Percentiles rank a stretch among this genome's conserved stretches.
These are phyloP conservation scores for Ceriops tagal DNA, from an alignment of 345 rosid genomes.

Conservation along the genomic window DNA sequence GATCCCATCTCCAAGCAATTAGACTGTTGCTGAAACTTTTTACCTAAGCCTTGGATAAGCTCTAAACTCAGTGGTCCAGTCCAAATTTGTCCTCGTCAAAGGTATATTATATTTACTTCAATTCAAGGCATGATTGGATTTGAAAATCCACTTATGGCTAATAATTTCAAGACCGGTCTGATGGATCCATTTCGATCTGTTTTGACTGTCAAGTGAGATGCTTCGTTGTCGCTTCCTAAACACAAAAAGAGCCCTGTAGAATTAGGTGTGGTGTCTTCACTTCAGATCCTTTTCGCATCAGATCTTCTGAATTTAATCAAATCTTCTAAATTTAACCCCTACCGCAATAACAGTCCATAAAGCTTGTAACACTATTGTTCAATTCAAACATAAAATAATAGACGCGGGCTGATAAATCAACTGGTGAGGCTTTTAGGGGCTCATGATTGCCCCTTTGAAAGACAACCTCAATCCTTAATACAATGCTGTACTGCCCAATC, in stretches of 20 bases:
- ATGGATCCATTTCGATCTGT: slow-evolving; percentile 22
- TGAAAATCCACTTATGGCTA: slow-evolving; percentile 4
- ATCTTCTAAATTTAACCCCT: slow-evolving; percentile 13
- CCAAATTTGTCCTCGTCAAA: too few relatives aligned
- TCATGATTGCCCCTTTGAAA: slow-evolving; percentile 18
- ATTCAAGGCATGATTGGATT: slow-evolving; percentile 16
- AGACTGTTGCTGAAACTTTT: too few relatives aligned
- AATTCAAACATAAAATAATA: not conserved
- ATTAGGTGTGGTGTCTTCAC: slow-evolving; percentile 6
- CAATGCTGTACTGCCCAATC: slow-evolving; percentile 7
- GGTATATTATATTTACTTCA: too few relatives aligned
- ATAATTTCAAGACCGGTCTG: slow-evolving; percentile 17
- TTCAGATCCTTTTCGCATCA: not conserved
- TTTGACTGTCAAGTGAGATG: slow-evolving; percentile 22
- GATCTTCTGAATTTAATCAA: too few relatives aligned
- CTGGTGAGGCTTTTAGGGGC: slow-evolving; percentile 4
- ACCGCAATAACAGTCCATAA: slow-evolving; percentile 9
- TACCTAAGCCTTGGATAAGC: too few relatives aligned
- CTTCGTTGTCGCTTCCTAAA: slow-evolving; percentile 20
- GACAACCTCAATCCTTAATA: slow-evolving; percentile 1
- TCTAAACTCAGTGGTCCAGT: too few relatives aligned
- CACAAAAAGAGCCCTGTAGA: slow-evolving; percentile 7
- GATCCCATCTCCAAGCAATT: too few relatives aligned
- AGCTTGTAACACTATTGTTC: slow-evolving; percentile 6
- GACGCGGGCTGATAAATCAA: slow-evolving; percentile 5